Conservation (phyloP, 805 yeast genomes). For the Cyberlindnera amylophila region DNA sequence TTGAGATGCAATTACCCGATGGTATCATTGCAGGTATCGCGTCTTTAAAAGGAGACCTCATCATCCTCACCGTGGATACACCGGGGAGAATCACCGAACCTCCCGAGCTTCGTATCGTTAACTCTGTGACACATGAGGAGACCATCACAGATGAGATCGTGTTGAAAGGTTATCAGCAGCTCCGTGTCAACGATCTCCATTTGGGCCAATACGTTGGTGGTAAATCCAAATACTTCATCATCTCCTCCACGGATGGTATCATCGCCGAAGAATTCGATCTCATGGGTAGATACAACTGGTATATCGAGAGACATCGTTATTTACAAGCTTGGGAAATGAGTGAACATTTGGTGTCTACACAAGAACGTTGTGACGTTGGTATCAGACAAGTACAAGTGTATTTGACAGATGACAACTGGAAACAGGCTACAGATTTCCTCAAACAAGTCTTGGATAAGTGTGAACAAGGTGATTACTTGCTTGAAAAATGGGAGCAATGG, state of each 20-base stretch:
- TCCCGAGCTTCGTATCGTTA: constrained; percentile 75
- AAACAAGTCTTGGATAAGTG: constrained; percentile 33
- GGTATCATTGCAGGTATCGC: constrained; percentile 70
- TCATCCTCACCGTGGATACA: constrained; percentile 51
- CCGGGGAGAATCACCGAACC: constrained; percentile 36
- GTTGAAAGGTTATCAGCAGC: constrained; percentile 44
- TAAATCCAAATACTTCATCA: constrained; percentile 51
- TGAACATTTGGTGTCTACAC: constrained; percentile 46
- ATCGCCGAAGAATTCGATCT: constrained; percentile 68
- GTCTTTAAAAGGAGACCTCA: constrained; percentile 68
- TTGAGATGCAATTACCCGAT: constrained; percentile 37
- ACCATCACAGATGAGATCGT: constrained; percentile 76
- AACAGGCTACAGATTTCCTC: constrained; percentile 49
- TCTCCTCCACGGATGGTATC: constrained; percentile 81
- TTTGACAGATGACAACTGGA: constrained; percentile 40
- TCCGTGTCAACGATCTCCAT: constrained; percentile 68
- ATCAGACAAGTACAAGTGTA: constrained; percentile 5
- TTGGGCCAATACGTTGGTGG: constrained; percentile 50
- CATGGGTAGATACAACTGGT: constrained; percentile 74
- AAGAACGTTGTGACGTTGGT: constrained; percentile 45
- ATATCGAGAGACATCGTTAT: constrained; percentile 46
- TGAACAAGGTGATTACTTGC: constrained; percentile 21
- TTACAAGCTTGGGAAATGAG: constrained; percentile 79
- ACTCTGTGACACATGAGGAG: constrained; percentile 64
- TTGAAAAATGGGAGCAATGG: constrained; percentile 65